phyloP scores from a whole-genome alignment of 352 stramenopile species.

The Phytopythium vexans region DNA sequence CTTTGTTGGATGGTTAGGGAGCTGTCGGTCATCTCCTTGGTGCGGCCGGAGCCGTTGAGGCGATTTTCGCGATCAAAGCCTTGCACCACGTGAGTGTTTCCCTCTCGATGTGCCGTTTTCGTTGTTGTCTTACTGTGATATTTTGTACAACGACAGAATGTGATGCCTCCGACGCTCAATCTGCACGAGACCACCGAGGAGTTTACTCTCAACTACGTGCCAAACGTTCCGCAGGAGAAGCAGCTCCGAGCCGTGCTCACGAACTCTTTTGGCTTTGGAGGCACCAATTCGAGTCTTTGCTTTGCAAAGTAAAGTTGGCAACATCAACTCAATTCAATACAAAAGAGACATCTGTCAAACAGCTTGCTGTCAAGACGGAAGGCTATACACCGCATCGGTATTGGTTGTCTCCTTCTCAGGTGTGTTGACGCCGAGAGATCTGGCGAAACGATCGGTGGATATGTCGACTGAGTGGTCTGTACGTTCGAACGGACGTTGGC shows the following conservation, averaged over 20 bases:
- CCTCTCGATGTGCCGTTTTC: background rate
- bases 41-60: conserved; percentile 95
- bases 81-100: conserved; percentile 71
- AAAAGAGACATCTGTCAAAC: background rate
- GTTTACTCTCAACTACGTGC: conserved; percentile 87
- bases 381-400: background rate
- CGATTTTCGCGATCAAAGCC: conserved; percentile 93
- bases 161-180: conserved; percentile 95
- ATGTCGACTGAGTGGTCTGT: background rate
- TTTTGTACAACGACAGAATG: conserved; percentile 37
- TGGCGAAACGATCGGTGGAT: background rate
- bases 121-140: background rate
- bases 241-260: conserved; percentile 80
- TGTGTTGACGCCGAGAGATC: background rate
- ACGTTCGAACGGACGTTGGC: background rate
- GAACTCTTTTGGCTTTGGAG: conserved; percentile 98
- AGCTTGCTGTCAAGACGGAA: background rate
- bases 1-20: conserved; percentile 33
- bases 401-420: background rate
- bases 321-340: background rate
- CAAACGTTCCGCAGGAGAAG: conserved; percentile 61
- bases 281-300: conserved; percentile 91
- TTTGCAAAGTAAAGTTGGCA: conserved; percentile 56
- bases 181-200: conserved; percentile 70
- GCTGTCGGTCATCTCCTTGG: conserved; percentile 94